A percentile compares a stretch with the other conserved stretches of the same genome.
phyloP scores from a whole-genome alignment of 257 asterid genomes.

The Eustoma russellianum region DNA sequence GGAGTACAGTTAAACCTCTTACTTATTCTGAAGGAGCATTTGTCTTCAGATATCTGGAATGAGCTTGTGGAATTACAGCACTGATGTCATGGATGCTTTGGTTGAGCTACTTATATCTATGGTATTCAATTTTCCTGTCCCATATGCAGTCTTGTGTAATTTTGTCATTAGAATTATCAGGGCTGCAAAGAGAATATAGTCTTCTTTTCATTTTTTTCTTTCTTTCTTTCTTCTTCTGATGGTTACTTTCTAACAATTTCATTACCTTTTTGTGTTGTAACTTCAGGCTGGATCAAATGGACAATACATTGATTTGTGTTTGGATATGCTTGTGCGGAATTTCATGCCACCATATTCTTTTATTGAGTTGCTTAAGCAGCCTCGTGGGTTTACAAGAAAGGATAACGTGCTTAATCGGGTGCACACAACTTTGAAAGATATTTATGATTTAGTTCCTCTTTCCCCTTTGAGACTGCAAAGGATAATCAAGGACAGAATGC shows the following conservation, averaged over 20 bases:
- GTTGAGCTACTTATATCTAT: constrained; percentile 48
- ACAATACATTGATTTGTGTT: constrained; percentile 59
- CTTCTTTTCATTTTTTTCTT: background rate
- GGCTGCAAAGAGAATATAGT: too few species aligned
- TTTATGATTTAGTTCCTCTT: constrained; percentile 67
- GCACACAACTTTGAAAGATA: constrained; percentile 58
- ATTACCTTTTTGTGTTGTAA: background rate
- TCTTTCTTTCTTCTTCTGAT: background rate
- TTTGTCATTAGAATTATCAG: background rate
- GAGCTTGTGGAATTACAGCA: constrained; percentile 79
- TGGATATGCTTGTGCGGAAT: constrained; percentile 74
- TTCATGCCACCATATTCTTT: constrained; percentile 60
- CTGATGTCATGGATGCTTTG: constrained; percentile 81
- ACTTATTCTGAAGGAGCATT: constrained; percentile 8
- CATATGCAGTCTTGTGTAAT: constrained; percentile 10
- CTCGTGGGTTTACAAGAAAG: constrained; percentile 56
- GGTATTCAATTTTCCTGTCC: constrained; percentile 37
- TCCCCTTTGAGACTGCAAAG: constrained; percentile 65
- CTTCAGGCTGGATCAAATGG: constrained; percentile 77
- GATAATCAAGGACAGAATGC: constrained; percentile 58
- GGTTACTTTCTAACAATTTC: constrained; percentile 2
- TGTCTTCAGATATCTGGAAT: constrained; percentile 53
- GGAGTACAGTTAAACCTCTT: background rate
- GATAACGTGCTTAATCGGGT: constrained; percentile 64
- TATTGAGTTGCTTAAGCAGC: constrained; percentile 39